phyloP scores from a whole-genome alignment of 352 stramenopile genomes.

The Globisporangium radiosum region DNA sequence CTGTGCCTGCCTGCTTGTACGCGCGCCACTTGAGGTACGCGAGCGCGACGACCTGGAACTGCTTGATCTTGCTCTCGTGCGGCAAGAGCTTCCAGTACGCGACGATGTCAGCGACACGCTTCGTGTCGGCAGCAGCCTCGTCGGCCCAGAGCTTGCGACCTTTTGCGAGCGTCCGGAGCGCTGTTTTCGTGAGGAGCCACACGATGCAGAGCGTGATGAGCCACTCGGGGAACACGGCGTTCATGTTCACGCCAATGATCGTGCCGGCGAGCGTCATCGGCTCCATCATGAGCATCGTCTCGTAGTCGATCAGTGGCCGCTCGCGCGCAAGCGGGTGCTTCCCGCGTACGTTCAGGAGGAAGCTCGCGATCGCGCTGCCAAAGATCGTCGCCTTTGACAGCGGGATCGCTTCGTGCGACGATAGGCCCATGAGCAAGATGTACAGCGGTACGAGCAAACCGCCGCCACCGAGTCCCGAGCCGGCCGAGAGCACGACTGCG shows the following conservation, averaged over 20 bases:
- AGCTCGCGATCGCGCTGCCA: slow-evolving; percentile 67
- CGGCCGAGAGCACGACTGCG: slow-evolving; percentile 48
- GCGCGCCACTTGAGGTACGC: slow-evolving; percentile 71
- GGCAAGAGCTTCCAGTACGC: slow-evolving; percentile 65
- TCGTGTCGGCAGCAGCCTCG: slow-evolving; percentile 41
- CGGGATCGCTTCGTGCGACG: slow-evolving; percentile 74
- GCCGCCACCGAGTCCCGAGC: slow-evolving; percentile 67
- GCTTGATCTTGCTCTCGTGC: slow-evolving; percentile 58
- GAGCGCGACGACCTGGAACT: slow-evolving; percentile 55
- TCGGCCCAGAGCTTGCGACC: slow-evolving; percentile 66
- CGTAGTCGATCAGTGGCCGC: slow-evolving; percentile 75
- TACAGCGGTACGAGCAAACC: slow-evolving; percentile 73
- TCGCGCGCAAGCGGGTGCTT: slow-evolving; percentile 54
- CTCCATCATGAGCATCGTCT: slow-evolving; percentile 82
- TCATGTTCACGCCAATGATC: slow-evolving; percentile 85
- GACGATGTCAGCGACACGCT: slow-evolving; percentile 40
- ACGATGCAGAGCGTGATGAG: slow-evolving; percentile 78
- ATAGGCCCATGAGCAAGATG: slow-evolving; percentile 68
- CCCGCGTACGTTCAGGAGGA: slow-evolving; percentile 61
- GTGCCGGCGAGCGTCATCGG: slow-evolving; percentile 81
- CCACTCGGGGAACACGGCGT: slow-evolving; percentile 76
- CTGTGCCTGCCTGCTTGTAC: slow-evolving; percentile 33
- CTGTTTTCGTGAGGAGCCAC: slow-evolving; percentile 66
- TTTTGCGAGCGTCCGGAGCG: slow-evolving; percentile 56
- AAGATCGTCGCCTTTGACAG: slow-evolving; percentile 84